Percentiles rank a stretch among this genome's conserved stretches.
These are phyloP conservation scores for Termitomyces sp. DNA, from an alignment of 768 basidiomycete species.

Conservation along the genomic window DNA sequence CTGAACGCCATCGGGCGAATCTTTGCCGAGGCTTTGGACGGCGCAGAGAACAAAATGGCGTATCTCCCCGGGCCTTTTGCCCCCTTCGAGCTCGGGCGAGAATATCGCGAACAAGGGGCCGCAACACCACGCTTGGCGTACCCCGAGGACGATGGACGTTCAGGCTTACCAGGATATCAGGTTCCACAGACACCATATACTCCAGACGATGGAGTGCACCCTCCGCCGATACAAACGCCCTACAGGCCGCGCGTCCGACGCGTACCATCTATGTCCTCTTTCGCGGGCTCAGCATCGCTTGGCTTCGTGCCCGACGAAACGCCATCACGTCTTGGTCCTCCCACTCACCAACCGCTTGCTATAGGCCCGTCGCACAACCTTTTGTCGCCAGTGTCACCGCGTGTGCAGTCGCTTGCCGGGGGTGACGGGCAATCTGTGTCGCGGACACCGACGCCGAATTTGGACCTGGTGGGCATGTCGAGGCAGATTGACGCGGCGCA, in stretches of 20 bases:
- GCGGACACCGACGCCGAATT: constrained; percentile 65
- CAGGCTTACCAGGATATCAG: constrained; percentile 16
- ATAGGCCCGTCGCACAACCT: constrained; percentile 48
- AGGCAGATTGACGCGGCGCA: constrained; percentile 78
- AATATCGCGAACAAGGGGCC: constrained; percentile 37
- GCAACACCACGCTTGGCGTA: constrained; percentile 37
- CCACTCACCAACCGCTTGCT: constrained; percentile 47
- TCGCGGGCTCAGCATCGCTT: constrained; percentile 26
- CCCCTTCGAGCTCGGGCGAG: constrained; percentile 62
- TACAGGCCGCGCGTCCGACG: constrained; percentile 73
- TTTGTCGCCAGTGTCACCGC: constrained; percentile 36
- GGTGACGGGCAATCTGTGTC: constrained; percentile 43
- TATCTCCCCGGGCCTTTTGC: constrained; percentile 71
- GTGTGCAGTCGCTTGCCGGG: constrained; percentile 40
- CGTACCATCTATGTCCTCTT: constrained; percentile 42
- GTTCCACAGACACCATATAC: constrained; percentile 39
- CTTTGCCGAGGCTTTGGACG: constrained; percentile 80
- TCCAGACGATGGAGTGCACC: constrained; percentile 30
- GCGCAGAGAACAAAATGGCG: constrained; percentile 61
- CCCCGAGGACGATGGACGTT: constrained; percentile 26
- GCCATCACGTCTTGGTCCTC: constrained; percentile 46
- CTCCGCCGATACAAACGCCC: constrained; percentile 55
- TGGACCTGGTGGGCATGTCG: constrained; percentile 71
- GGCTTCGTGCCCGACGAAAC: constrained; percentile 45
- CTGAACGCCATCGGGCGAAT: constrained; percentile 88